These are phyloP conservation scores for Marsdenia floribunda DNA, from an alignment of 257 asterid species.

Conservation along the genomic window DNA sequence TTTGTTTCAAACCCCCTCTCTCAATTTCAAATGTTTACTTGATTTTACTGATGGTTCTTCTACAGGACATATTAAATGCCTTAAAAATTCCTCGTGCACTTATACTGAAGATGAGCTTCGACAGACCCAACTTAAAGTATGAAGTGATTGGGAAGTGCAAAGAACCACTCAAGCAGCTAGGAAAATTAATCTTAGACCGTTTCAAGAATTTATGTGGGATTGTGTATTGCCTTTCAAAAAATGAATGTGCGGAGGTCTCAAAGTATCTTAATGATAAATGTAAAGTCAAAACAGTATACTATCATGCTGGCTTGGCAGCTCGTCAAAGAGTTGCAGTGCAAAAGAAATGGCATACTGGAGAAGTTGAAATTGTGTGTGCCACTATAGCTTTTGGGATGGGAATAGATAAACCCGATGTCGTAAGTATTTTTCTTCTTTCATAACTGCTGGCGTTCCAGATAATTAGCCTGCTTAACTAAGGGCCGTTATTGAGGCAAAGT, in stretches of 20 bases:
- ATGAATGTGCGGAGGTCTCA: slow-evolving; percentile 82
- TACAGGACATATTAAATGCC: slow-evolving; percentile 74
- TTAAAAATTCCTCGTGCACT: slow-evolving; percentile 75
- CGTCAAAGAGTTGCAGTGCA: slow-evolving; percentile 81
- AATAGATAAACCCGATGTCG: slow-evolving; percentile 98
- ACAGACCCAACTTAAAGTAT: slow-evolving; percentile 87
- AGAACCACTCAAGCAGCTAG: slow-evolving; percentile 91
- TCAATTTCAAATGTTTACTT: slow-evolving; percentile 11
- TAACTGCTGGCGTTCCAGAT: not conserved
- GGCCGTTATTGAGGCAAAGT: not conserved
- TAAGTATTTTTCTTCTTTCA: slow-evolving; percentile 37
- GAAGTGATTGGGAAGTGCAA: slow-evolving; percentile 73
- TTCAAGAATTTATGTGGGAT: slow-evolving; percentile 76
- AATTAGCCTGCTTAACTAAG: not conserved
- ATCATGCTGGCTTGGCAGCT: slow-evolving; percentile 95
- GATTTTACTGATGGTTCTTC: slow-evolving; percentile 18
- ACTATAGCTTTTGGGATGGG: slow-evolving; percentile 99
- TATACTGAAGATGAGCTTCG: slow-evolving; percentile 87
- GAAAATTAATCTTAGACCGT: slow-evolving; percentile 54
- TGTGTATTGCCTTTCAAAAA: slow-evolving; percentile 93
- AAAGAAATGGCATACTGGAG: slow-evolving; percentile 86
- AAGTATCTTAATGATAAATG: slow-evolving; percentile 66
- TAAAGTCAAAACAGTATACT: slow-evolving; percentile 71
- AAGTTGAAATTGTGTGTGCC: slow-evolving; percentile 86
- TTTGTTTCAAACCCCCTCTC: slow-evolving; percentile 7